Percentiles rank a stretch among this genome's conserved stretches.
phyloP scores from a whole-genome alignment of 768 basidiomycete genomes.

The Auriculariales sp. region DNA sequence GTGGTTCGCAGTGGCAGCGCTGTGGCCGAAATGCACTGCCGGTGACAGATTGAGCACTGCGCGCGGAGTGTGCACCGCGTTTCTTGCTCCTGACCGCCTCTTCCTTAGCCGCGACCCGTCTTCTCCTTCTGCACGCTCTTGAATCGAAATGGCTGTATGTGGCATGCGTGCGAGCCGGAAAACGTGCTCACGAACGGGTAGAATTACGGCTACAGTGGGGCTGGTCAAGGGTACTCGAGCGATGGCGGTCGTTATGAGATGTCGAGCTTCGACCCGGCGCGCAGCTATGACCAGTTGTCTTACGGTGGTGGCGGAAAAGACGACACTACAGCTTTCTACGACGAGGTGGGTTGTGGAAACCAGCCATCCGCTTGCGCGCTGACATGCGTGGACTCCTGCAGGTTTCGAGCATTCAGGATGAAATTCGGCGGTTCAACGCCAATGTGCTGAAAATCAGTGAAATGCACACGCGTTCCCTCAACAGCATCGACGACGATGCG shows the following conservation, averaged over 20 bases:
- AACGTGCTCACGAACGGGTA: no score
- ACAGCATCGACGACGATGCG: slow-evolving; percentile 58
- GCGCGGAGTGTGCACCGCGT: no score
- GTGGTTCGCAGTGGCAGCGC: background rate
- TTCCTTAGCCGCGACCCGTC: slow-evolving; percentile 1
- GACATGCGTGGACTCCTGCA: slow-evolving; percentile 14
- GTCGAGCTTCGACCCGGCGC: slow-evolving; percentile 41
- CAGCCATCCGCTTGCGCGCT: background rate
- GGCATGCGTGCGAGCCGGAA: no score
- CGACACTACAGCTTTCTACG: slow-evolving; percentile 55
- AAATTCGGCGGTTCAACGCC: slow-evolving; percentile 47
- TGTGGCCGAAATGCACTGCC: no score
- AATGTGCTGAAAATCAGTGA: slow-evolving; percentile 58
- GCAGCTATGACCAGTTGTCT: slow-evolving; percentile 38
- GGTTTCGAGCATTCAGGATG: slow-evolving; percentile 68
- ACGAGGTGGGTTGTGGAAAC: slow-evolving; percentile 36
- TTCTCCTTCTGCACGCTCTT: no score
- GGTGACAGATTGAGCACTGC: no score
- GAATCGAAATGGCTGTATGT: no score
- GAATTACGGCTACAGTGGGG: no score
- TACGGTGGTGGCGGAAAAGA: slow-evolving; percentile 24
- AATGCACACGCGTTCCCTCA: slow-evolving; percentile 59
- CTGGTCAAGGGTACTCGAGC: no score
- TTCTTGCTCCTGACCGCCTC: no score
- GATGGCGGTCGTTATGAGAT: slow-evolving; percentile 55